A percentile compares a stretch with the other conserved stretches of the same genome.
These are phyloP conservation scores for Daedalea quercina DNA, from an alignment of 768 basidiomycete genomes.

Conservation along the genomic window DNA sequence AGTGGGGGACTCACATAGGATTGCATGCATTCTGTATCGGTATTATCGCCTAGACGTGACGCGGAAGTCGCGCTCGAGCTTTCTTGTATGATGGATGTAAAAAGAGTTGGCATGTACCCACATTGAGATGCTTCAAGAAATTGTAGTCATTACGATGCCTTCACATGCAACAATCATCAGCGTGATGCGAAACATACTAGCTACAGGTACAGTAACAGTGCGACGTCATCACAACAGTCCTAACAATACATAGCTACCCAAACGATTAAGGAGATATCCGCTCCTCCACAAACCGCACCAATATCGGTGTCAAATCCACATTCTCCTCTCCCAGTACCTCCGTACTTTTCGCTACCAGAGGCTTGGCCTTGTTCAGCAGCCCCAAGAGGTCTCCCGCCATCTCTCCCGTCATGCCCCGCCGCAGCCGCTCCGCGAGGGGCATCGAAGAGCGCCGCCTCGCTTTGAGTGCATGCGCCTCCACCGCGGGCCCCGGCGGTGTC, in stretches of 20 bases:
- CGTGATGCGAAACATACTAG: no score
- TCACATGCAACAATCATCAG: no score
- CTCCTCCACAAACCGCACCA: conserved; percentile 60
- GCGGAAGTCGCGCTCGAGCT: no score
- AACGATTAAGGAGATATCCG: conserved; percentile 30
- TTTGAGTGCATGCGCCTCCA: conserved; percentile 14
- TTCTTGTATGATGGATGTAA: no score
- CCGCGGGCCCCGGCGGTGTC: background rate
- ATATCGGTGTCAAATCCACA: conserved; percentile 53
- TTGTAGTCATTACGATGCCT: no score
- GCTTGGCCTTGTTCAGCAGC: conserved; percentile 57
- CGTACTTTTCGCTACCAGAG: conserved; percentile 55
- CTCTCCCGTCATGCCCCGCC: conserved; percentile 77
- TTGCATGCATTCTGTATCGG: no score
- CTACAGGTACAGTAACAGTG: background rate
- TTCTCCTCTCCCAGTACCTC: conserved; percentile 32
- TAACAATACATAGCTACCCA: no score
- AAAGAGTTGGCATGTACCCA: no score
- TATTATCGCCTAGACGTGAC: no score
- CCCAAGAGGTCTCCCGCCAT: conserved; percentile 67
- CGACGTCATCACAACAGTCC: background rate
- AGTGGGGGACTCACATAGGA: no score
- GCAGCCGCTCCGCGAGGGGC: conserved; percentile 55
- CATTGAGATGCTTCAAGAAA: no score
- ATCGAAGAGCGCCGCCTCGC: conserved; percentile 35